Evolutionary conservation across 1,139 yeast species (phyloP), one percentile per base, ranked within the genome.

Genomic region (Taiozyma sp.): DNA sequence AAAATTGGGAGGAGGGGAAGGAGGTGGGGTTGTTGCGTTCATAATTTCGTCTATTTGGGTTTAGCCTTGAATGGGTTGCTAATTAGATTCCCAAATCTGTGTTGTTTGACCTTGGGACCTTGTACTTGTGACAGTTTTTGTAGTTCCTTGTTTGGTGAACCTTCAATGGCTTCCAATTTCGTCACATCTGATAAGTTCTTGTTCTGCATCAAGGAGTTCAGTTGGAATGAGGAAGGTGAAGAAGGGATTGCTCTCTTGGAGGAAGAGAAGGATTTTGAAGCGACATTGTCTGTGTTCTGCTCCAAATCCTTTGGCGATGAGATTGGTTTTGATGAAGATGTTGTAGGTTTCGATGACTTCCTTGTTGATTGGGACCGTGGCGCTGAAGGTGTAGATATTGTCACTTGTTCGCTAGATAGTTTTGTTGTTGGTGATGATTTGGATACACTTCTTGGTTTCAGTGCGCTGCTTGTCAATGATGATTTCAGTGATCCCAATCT

Each of bases 401-500:
- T 47, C 13, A 50, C 47, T 43, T 47, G 45, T 4, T 48, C 47
- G 30, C 35, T 46, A 13, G 45, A 47, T 9, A 50, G 30, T 47
- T 50, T 53, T 6, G 56, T 53, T 2, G 57, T 56, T 3, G 54
- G 51, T 4, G 50, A 42, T 3, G 56, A 47, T 40, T 50, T 50
- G 3, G 47, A 30, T 11, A 35, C 42, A 43, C 52, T 56, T 43
- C 52, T 28, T 47, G 47, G 44, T 16, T 49, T 47, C n/a, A 51
- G 21, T 44, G 47, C 14, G 45, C 48, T 16, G 44, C 26, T 32
- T 45, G 49, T 9, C 41, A 63, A 51, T 3, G 64, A 59, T 16
- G 47, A 51, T 47, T 60, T 61, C 47, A 64, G 52, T 43, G 54
- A 52, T 34, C 56, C 64, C 9, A 64, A 55, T 47, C 60, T 59